Evolutionary conservation across 140 eudicot genomes (phyloP), one percentile per base, ranked within the genome.

Genomic region (Stevia rebaudiana): DNA sequence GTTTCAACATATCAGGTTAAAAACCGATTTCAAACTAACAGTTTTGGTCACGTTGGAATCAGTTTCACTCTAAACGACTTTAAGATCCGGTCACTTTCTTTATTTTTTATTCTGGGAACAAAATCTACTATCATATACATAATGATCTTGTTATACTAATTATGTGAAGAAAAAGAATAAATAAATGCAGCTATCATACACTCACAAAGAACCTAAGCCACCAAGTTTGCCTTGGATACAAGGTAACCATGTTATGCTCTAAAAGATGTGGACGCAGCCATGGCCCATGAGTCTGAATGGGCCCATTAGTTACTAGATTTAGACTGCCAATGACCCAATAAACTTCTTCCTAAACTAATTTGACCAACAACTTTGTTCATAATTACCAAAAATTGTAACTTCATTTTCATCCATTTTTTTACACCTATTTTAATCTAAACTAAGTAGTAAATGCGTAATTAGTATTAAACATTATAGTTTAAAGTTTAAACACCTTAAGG

Each of bases 141-240:
- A 16, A 44, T 48, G 28, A 52, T 22, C 1, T 19, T 49, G 30
- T 28, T 24, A 54, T 2, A 46, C 52, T 17, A 15, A 18, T 25
- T 12, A 1, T 5, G 39, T 28, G 33, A 28, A 2, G 6, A n/a
- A 18, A 30, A 7, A 13, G 6, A 6, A 6, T 21, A 0, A 56
- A 47, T 57, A 17, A 19, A 43, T 40, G 48, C 55, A 68, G 21
- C 17, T 40, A 44, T 18, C 52, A 36, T 52, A 22, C 2, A 53
- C 60, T 53, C 60, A 12, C 18, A 53, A 35, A 4, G 15, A 68
- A 68, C 46, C 44, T 7, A 35, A 43, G 21, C 41, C 54, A 65
- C 48, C 59, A 57, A 43, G 53, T 72, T 12, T 72, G 71, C 71
- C 77, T 51, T 63, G 59, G 40, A 63, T 63, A 52, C 65, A 52